Evolutionary conservation across 257 asterid genomes (phyloP).

Genomic region (Anisodus tanguticus): DNA sequence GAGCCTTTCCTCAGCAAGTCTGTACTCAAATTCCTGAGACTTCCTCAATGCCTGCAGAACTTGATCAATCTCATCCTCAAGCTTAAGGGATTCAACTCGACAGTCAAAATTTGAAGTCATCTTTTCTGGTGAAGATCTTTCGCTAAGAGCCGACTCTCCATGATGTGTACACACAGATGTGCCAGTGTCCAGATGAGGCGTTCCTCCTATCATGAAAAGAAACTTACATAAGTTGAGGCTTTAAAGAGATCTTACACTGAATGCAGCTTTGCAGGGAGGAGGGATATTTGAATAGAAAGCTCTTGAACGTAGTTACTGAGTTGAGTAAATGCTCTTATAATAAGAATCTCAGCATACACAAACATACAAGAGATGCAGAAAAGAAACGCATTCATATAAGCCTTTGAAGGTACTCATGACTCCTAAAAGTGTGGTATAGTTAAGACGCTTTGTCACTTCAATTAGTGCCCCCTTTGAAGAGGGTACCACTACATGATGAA

Average conservation of each 20-base stretch:
- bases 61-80: constrained; percentile 62
- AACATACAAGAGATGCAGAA: constrained; percentile 4
- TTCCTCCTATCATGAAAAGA: constrained; percentile 34
- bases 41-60: constrained; percentile 49
- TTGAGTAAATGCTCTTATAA: neutral
- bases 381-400: neutral
- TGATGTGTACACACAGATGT: constrained; percentile 16
- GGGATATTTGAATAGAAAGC: neutral
- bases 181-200: constrained; percentile 33
- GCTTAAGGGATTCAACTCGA: constrained; percentile 51
- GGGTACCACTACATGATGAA: constrained; percentile 19
- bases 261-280: constrained; percentile 6
- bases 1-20: constrained; percentile 61
- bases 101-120: constrained; percentile 50
- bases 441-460: neutral
- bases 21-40: constrained; percentile 64
- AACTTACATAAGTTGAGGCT: neutral
- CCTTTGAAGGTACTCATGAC: neutral
- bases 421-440: constrained; percentile 1
- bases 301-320: constrained; percentile 7
- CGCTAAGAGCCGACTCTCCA: neutral
- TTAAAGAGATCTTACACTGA: constrained; percentile 21
- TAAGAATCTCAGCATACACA: neutral
- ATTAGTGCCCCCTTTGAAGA: neutral
- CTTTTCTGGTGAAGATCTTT: constrained; percentile 33